Base-by-base conservation (phyloP, 2,329 filamentous ascomycete species). In the Thermothelomyces thermophilus region DNA sequence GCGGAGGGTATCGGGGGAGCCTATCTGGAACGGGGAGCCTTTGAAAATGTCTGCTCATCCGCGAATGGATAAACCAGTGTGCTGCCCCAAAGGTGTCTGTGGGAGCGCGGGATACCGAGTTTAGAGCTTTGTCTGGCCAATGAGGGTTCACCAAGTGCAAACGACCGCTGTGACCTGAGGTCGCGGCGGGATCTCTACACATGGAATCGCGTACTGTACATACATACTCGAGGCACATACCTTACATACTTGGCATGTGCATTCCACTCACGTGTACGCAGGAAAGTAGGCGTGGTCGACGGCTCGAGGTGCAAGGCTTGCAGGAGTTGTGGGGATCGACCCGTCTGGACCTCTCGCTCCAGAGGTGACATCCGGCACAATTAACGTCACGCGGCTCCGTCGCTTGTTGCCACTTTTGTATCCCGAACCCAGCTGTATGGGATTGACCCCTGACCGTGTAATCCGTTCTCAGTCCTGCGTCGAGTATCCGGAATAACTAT, bases 271-370 rank as follows among this genome's bases (percentile, higher is more conserved):
- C n/a, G n/a, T n/a, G n/a, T n/a, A n/a, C n/a, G n/a, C n/a, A n/a
- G n/a, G n/a, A n/a, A n/a, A n/a, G n/a, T n/a, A n/a, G 24, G 24
- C 9, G 5, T 26, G 5, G 5, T 26, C 24, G 24, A 26, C 24
- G 24, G 24, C 24, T 26, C 14, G 24, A 19, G 17, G 3, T 14
- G 13, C 10, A 13, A 44, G 31, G 35, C 11, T 40, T 41, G 48
- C 37, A 42, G 44, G 46, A 47, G 26, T 26, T 46, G 52, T 47
- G 48, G 48, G 41, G 41, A 51, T 53, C 28, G 52, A 20, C 37
- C 35, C 40, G 43, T 49, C 52, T 53, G 50, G 55, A 53, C 50
- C 44, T 37, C 40, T 45, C 47, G 41, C 41, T 44, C 40, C 37
- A 19, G 33, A 34, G 33, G 33, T 35, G 8, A 17, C 39, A 28